A percentile compares a stretch with the other conserved stretches of the same genome.
Evolutionary conservation across 2,329 filamentous ascomycete genomes (phyloP).

Genomic region (Davidsoniella neocaledoniae): DNA sequence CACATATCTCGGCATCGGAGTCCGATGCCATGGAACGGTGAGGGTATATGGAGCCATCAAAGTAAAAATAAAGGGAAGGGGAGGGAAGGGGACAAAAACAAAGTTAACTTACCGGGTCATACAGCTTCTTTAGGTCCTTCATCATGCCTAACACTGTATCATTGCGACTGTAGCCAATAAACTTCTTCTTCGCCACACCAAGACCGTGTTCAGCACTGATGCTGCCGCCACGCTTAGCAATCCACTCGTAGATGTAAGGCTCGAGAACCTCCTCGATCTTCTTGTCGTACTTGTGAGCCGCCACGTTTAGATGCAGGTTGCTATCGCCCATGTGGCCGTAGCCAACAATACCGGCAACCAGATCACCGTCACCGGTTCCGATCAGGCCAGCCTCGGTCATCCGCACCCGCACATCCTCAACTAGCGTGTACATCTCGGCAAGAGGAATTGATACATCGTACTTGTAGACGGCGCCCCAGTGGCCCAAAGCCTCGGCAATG

Average conservation of each 20-base stretch:
- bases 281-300: conserved; percentile 69
- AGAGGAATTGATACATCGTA: conserved; percentile 95
- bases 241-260: conserved; percentile 97
- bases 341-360: conserved; percentile 73
- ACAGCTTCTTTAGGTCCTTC: conserved; percentile 87
- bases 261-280: conserved; percentile 74
- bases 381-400: conserved; percentile 60
- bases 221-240: conserved; percentile 69
- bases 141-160: conserved; percentile 78
- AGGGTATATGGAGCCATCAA: not conserved
- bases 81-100: not conserved
- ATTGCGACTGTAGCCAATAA: conserved; percentile 80
- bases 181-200: conserved; percentile 89
- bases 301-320: conserved; percentile 86
- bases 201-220: conserved; percentile 95
- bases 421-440: conserved; percentile 68
- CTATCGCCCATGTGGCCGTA: conserved; percentile 98
- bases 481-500: conserved; percentile 73
- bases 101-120: conserved; percentile 62
- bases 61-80: no score
- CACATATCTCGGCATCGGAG: not conserved
- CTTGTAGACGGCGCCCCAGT: conserved; percentile 94
- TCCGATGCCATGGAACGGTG: not conserved
- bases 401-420: conserved; percentile 64
- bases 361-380: conserved; percentile 42